Percentiles rank a stretch among this genome's conserved stretches.
Evolutionary conservation across 2,329 filamentous ascomycete genomes (phyloP).

Genomic region (Coleophoma cylindrospora): DNA sequence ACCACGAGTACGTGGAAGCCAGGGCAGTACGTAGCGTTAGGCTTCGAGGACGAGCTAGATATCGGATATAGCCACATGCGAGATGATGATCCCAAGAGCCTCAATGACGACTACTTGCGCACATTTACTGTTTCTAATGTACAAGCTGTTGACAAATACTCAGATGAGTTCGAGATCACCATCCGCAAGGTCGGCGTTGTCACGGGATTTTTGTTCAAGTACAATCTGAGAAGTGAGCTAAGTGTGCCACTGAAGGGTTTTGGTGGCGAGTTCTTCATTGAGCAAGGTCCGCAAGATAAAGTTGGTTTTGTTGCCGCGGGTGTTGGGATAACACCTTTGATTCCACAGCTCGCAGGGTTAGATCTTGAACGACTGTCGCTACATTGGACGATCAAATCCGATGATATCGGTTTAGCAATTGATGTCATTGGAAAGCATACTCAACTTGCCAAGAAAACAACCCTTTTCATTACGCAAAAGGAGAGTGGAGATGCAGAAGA

Average conservation of each 20-base stretch:
- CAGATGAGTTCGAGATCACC: conserved; percentile 61
- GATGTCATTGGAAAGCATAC: conserved; percentile 51
- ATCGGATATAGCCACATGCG: conserved; percentile 79
- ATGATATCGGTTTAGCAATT: conserved; percentile 57
- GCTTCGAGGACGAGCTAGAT: conserved; percentile 65
- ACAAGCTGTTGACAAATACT: conserved; percentile 9
- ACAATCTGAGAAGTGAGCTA: conserved; percentile 46
- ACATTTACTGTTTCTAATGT: conserved; percentile 75
- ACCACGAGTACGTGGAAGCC: conserved; percentile 46
- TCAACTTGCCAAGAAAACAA: conserved; percentile 45
- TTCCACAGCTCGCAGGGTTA: conserved; percentile 61
- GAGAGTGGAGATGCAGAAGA: conserved; percentile 19
- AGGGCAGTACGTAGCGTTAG: conserved; percentile 74
- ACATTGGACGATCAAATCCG: conserved; percentile 61
- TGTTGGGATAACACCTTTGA: conserved; percentile 76
- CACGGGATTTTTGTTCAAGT: conserved; percentile 59
- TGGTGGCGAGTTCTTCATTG: conserved; percentile 57
- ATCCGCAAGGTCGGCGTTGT: conserved; percentile 63
- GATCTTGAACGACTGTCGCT: conserved; percentile 43
- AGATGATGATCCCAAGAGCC: conserved; percentile 69
- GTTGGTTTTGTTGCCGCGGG: conserved; percentile 68
- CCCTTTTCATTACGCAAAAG: conserved; percentile 60
- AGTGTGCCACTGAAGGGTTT: conserved; percentile 69
- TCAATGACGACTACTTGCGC: conserved; percentile 81
- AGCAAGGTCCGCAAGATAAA: conserved; percentile 19